Conservation (phyloP, 805 yeast genomes). For the Wickerhamiella domercqiae region DNA sequence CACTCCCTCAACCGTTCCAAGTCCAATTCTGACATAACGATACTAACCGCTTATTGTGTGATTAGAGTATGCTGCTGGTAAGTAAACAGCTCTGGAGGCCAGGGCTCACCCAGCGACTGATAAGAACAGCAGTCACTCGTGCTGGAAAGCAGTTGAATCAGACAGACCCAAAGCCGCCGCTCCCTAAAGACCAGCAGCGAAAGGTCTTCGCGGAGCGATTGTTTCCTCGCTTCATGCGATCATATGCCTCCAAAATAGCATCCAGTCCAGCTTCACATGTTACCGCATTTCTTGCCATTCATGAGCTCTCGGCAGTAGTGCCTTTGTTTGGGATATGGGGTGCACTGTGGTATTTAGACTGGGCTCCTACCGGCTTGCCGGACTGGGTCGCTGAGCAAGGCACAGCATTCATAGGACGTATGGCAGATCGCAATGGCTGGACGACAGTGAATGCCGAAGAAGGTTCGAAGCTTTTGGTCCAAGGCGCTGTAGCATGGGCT, state of each 20-base stretch:
- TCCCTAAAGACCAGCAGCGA: neutral
- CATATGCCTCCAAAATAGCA: constrained; percentile 35
- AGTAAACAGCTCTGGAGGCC: too few relatives aligned
- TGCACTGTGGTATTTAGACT: constrained; percentile 38
- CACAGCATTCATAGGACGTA: constrained; percentile 37
- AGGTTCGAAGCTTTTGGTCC: constrained; percentile 40
- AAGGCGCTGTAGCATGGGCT: constrained; percentile 65
- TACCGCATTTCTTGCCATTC: constrained; percentile 50
- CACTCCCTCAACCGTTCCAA: too few relatives aligned
- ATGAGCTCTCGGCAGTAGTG: constrained; percentile 58
- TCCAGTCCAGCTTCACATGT: constrained; percentile 47
- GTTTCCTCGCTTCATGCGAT: constrained; percentile 36
- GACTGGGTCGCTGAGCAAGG: constrained; percentile 48
- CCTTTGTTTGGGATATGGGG: constrained; percentile 62
- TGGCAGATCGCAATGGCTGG: constrained; percentile 25
- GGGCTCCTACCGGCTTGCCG: constrained; percentile 40
- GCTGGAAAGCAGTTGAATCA: neutral
- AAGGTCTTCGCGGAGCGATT: constrained; percentile 10
- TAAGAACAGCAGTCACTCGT: neutral
- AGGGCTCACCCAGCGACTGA: too few relatives aligned
- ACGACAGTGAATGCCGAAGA: constrained; percentile 27
- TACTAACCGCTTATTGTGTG: too few relatives aligned
- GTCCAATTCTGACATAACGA: too few relatives aligned
- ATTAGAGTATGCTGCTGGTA: too few relatives aligned
- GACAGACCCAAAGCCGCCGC: neutral